A percentile compares a stretch with the other conserved stretches of the same genome.
phyloP scores from a whole-genome alignment of 2,329 filamentous ascomycete species.

The Clonostachys chloroleuca region DNA sequence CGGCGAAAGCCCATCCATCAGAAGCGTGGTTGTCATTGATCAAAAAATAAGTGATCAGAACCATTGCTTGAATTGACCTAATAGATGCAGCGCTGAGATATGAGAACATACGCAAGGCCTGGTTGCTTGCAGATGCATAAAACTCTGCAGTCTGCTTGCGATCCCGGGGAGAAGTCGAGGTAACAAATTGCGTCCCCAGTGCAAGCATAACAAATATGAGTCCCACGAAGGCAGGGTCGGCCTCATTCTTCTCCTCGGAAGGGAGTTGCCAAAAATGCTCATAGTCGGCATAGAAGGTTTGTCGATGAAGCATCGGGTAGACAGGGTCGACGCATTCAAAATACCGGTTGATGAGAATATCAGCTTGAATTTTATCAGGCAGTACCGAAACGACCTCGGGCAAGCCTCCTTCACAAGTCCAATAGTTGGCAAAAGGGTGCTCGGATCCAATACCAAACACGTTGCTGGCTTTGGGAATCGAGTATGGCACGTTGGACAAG shows the following conservation, averaged over 20 bases:
- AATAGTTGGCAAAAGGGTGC: slow-evolving; percentile 80
- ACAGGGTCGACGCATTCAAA: slow-evolving; percentile 73
- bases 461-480: slow-evolving; percentile 65
- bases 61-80: slow-evolving; percentile 74
- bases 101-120: slow-evolving; percentile 69
- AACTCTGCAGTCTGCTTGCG: slow-evolving; percentile 75
- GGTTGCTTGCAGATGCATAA: slow-evolving; percentile 75
- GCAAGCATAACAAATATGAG: slow-evolving; percentile 75
- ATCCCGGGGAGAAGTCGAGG: slow-evolving; percentile 51
- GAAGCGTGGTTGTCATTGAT: slow-evolving; percentile 85
- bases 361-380: slow-evolving; percentile 71
- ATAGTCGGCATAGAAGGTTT: slow-evolving; percentile 74
- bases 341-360: slow-evolving; percentile 61
- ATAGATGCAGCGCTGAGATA: slow-evolving; percentile 73
- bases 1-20: slow-evolving; percentile 79
- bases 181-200: slow-evolving; percentile 74
- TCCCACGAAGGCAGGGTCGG: slow-evolving; percentile 66
- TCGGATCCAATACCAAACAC: slow-evolving; percentile 78
- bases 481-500: slow-evolving; percentile 70
- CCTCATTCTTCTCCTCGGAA: slow-evolving; percentile 49
- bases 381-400: slow-evolving; percentile 72
- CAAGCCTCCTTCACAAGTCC: slow-evolving; percentile 74
- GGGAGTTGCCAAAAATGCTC: slow-evolving; percentile 70
- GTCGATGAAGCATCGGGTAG: slow-evolving; percentile 74
- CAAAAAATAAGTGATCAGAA: slow-evolving; percentile 74